phyloP scores from a whole-genome alignment of 1,284 basidiomycete species.

The Trichosporon faecale region DNA sequence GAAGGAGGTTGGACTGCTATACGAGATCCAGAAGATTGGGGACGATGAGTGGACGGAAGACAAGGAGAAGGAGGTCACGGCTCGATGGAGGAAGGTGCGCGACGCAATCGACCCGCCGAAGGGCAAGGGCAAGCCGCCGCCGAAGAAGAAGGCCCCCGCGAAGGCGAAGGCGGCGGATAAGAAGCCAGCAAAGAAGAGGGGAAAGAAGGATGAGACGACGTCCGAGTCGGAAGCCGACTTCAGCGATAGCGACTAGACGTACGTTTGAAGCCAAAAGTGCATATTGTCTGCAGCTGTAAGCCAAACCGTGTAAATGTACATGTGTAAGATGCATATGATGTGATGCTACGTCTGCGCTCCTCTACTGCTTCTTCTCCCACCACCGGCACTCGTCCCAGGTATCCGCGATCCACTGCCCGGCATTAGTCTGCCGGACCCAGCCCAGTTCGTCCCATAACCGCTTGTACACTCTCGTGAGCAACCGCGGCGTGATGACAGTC shows the following conservation, averaged over 20 bases:
- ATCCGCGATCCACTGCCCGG: neutral
- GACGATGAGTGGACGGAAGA: slow-evolving; percentile 42
- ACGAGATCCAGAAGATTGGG: slow-evolving; percentile 46
- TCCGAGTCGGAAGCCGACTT: slow-evolving; percentile 18
- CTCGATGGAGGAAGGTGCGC: slow-evolving; percentile 39
- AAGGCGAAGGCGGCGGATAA: slow-evolving; percentile 28
- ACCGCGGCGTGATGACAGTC: slow-evolving; percentile 23
- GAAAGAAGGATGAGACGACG: neutral
- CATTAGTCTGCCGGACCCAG: slow-evolving; percentile 25
- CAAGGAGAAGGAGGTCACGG: slow-evolving; percentile 37
- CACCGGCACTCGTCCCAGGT: neutral
- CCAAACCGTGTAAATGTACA: neutral
- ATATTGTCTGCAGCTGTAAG: too few relatives aligned
- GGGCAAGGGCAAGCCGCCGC: slow-evolving; percentile 13
- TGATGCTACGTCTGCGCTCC: neutral
- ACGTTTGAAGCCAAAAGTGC: too few relatives aligned
- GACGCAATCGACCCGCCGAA: slow-evolving; percentile 45
- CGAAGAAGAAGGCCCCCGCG: slow-evolving; percentile 26
- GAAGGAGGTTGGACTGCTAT: slow-evolving; percentile 61
- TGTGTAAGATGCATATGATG: slow-evolving; percentile 5
- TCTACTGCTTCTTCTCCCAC: too few relatives aligned
- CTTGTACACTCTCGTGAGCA: slow-evolving; percentile 31
- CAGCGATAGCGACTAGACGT: slow-evolving; percentile 5
- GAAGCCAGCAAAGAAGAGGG: slow-evolving; percentile 28
- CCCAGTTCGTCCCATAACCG: slow-evolving; percentile 33